Conservation (phyloP, 2,329 filamentous ascomycete species). For the Hymenoscyphus fraxineus region DNA sequence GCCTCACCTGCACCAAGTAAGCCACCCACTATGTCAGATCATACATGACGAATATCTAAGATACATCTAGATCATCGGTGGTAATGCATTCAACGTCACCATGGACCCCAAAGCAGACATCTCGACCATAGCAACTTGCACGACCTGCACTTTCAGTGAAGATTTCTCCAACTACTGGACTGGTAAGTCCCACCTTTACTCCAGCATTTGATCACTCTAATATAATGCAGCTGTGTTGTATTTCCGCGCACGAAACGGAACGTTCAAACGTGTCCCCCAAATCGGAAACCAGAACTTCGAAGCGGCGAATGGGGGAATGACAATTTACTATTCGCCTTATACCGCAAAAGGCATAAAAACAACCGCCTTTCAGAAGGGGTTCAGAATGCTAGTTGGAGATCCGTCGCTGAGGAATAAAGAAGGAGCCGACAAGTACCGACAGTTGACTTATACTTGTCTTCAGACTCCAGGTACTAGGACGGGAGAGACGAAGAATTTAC, state of each 20-base stretch:
- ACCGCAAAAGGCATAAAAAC: neutral
- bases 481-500: constrained; percentile 40
- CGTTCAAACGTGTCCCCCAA: constrained; percentile 9
- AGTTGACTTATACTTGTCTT: constrained; percentile 44
- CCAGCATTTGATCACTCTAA: neutral
- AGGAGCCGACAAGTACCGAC: constrained; percentile 39
- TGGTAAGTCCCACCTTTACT: constrained; percentile 1
- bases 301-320: constrained; percentile 5
- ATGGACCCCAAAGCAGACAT: constrained; percentile 4
- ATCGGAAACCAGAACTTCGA: constrained; percentile 5
- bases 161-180: constrained; percentile 8
- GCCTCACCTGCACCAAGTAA: constrained; percentile 11
- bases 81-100: constrained; percentile 6
- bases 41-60: neutral
- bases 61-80: neutral
- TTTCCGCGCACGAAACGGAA: constrained; percentile 9
- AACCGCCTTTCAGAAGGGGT: constrained; percentile 31
- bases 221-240: constrained; percentile 1
- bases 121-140: constrained; percentile 1
- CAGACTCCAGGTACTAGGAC: constrained; percentile 37
- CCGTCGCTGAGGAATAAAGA: constrained; percentile 39
- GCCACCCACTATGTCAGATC: neutral
- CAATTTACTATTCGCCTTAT: constrained; percentile 4
- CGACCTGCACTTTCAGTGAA: constrained; percentile 8
- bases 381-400: constrained; percentile 9